Evolutionary conservation across 495 filamentous ascomycete species (phyloP), one percentile per base, ranked within the genome.

Genomic region (Lepraria neglecta): DNA sequence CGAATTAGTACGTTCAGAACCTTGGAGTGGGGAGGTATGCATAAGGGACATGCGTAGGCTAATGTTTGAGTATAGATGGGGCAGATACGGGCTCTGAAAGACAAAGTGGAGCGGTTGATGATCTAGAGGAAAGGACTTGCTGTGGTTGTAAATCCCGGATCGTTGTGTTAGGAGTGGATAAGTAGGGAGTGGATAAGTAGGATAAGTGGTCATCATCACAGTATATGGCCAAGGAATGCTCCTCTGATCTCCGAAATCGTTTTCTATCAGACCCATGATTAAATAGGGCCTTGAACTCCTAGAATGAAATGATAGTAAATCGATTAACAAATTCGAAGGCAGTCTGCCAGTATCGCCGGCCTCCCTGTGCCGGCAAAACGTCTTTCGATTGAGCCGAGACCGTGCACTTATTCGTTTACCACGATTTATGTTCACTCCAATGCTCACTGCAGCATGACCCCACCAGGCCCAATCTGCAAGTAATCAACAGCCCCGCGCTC

Each of bases 101-200:
- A 92, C 73, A 94, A 96, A 86, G 90, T 98, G 46, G 94, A 98
- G 80, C 82, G 94, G 69, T 81, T 97, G 59, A 90, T 92, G 84
- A 95, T 98, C 77, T 98, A 90, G 84, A 71, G 45, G 31, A 53
- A 58, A 33, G 9, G n/a, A 19, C 0, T 31, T n/a, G 35, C 15
- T 15, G 12, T 10, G 17, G n/a, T 14, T 38, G 43, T 7, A 1
- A n/a, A 17, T 6, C 15, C 30, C 21, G 4, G 6, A 19, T 46
- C 30, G 1, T 59, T 50, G 56, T 11, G n/a, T 35, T n/a, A 28
- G 28, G 14, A 12, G 28, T 30, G n/a, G n/a, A n/a, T n/a, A n/a
- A n/a, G n/a, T n/a, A n/a, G 24, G 28, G 14, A 12, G 30, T 31
- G 48, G 12, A 52, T 15, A 38, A n/a, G 48, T 52, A 52, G n/a